Percentiles rank a stretch among this genome's conserved stretches.
These are phyloP conservation scores for Cystobasidium slooffiae DNA, from an alignment of 1,284 basidiomycete species.

Conservation along the genomic window DNA sequence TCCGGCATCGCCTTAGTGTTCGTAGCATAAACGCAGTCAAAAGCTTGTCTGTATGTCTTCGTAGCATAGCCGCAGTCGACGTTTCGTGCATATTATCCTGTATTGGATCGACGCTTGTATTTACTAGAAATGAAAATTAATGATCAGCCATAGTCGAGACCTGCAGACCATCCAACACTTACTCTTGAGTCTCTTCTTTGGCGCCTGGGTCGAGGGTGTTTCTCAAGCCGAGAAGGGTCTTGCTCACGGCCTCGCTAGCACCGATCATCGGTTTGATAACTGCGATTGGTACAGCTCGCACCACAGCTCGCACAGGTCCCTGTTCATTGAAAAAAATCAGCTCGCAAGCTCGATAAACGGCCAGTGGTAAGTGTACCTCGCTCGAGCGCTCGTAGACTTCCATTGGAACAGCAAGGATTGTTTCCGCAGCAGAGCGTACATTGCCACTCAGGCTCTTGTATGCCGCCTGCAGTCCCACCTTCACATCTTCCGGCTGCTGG, in stretches of 20 bases:
- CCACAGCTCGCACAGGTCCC: constrained; percentile 88
- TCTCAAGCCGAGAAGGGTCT: constrained; percentile 88
- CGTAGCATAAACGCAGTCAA: background rate
- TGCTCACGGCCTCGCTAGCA: constrained; percentile 91
- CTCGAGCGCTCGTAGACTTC: constrained; percentile 94
- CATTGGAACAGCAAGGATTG: constrained; percentile 97
- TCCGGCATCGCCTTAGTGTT: too few relatives aligned
- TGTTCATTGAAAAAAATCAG: constrained; percentile 55
- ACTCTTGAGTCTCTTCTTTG: constrained; percentile 37
- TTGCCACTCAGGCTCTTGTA: constrained; percentile 83
- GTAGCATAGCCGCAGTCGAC: background rate
- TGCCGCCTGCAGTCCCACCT: constrained; percentile 85
- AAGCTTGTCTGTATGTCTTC: background rate
- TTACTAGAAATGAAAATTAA: constrained; percentile 6
- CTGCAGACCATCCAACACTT: background rate
- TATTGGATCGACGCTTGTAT: constrained; percentile 30
- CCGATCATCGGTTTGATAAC: constrained; percentile 96
- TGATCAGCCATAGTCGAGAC: background rate
- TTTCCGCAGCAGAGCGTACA: constrained; percentile 91
- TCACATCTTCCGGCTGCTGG: constrained; percentile 79
- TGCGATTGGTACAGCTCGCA: constrained; percentile 94
- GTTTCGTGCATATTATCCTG: background rate
- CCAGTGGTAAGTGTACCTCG: constrained; percentile 66
- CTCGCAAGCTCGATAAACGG: constrained; percentile 52
- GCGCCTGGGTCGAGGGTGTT: constrained; percentile 63